These are phyloP conservation scores for Beauveria asiatica DNA, from an alignment of 2,329 filamentous ascomycete species.

Conservation along the genomic window DNA sequence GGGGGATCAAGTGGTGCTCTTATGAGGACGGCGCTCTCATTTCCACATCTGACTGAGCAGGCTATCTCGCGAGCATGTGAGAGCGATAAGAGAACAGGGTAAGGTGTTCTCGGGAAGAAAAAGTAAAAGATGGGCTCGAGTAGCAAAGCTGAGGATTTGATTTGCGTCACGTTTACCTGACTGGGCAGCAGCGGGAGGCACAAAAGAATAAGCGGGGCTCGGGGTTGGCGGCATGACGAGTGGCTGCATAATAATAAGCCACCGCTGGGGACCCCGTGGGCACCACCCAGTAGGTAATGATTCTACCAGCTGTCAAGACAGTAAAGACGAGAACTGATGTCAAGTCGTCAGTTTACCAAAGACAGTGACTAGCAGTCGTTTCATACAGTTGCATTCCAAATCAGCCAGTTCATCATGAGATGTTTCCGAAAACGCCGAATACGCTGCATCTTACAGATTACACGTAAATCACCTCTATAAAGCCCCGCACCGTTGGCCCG, in stretches of 20 bases:
- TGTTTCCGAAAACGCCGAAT: no score
- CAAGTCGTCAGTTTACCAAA: no score
- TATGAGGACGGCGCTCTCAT: conserved; percentile 10
- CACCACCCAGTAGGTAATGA: neutral
- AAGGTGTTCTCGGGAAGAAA: neutral
- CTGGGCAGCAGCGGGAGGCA: neutral
- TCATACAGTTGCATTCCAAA: no score
- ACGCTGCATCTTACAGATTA: neutral
- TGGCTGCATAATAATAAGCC: conserved; percentile 4
- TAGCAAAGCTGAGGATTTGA: neutral
- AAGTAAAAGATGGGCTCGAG: neutral
- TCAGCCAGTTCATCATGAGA: no score
- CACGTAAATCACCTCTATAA: neutral
- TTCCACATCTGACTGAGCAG: conserved; percentile 2
- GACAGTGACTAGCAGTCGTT: no score
- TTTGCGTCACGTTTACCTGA: neutral
- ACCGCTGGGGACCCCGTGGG: conserved; percentile 4
- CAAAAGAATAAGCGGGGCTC: conserved; percentile 4
- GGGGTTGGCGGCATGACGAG: neutral
- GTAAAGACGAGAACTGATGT: no score
- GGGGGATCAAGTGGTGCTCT: neutral
- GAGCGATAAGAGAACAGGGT: neutral
- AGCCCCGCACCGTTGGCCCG: neutral
- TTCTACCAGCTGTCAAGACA: neutral
- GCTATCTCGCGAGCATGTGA: conserved; percentile 3